phyloP scores from a whole-genome alignment of 2,329 filamentous ascomycete species.

The Fusarium sororula region DNA sequence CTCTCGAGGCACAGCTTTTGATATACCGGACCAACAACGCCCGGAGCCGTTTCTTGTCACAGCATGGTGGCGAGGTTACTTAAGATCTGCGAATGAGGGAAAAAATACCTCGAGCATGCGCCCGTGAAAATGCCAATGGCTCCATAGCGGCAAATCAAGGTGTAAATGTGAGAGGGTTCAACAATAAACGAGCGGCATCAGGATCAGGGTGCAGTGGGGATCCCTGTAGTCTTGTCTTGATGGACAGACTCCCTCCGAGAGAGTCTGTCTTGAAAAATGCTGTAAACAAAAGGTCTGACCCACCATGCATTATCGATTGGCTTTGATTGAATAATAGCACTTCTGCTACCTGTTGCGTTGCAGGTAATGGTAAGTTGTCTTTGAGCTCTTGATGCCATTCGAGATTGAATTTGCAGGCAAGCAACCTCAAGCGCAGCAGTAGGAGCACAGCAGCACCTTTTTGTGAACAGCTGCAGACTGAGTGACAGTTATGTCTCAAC shows the following conservation, averaged over 20 bases:
- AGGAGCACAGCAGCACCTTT: conserved; percentile 8
- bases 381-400: conserved; percentile 3
- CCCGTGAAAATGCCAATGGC: conserved; percentile 30
- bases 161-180: conserved; percentile 32
- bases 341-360: conserved; percentile 10
- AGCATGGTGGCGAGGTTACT: conserved; percentile 27
- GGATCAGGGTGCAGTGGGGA: conserved; percentile 38
- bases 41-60: background rate
- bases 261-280: conserved; percentile 21
- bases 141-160: conserved; percentile 38
- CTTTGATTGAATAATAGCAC: conserved; percentile 14
- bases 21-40: conserved; percentile 10
- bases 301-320: conserved; percentile 29
- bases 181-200: conserved; percentile 30
- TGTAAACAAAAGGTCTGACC: conserved; percentile 36
- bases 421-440: conserved; percentile 1
- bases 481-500: conserved; percentile 24
- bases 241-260: conserved; percentile 34
- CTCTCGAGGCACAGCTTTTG: background rate
- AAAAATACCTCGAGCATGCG: conserved; percentile 33
- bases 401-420: conserved; percentile 8
- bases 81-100: conserved; percentile 22
- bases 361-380: conserved; percentile 7
- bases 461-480: conserved; percentile 17
- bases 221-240: conserved; percentile 24